Base-by-base conservation (phyloP, 495 filamentous ascomycete genomes). In the Parathielavia appendiculata region DNA sequence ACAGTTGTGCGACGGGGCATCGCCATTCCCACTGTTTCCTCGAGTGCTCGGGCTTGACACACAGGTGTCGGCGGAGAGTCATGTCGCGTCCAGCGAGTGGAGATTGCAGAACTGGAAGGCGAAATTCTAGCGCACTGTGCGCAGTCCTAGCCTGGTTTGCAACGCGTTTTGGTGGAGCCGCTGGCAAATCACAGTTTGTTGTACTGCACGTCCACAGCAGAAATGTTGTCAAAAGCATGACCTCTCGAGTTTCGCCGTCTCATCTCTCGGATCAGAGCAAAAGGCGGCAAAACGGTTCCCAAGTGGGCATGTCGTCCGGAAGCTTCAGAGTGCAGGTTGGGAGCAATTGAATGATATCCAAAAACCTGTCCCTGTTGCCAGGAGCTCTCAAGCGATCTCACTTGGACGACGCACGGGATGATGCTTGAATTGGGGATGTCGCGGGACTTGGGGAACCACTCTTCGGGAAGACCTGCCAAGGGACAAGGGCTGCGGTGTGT, bases 1-100 rank as follows among this genome's bases (percentile, higher is more conserved):
- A 64, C 60, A 63, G 58, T 63, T 46, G 66, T 69, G 62, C 62
- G 60, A 70, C 62, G 64, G 62, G n/a, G n/a, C 65, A 62, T 65
- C 51, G 57, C 62, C 58, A 57, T 51, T 38, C 54, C 56, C 26
- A 53, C 20, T 58, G 57, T 59, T 47, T 47, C 56, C 32, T 58
- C 58, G 46, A 60, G 59, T 38, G 22, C n/a, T 41, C 44, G 23
- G 43, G 66, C 58, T 62, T 51, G 59, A 54, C 66, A 51, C 59
- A 46, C 47, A 54, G 45, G 58, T 54, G 57, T 63, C 43, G 47
- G 38, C 49, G 35, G 30, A 57, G 63, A 69, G 68, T 70, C 68
- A 70, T 30, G 60, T 67, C 36, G 50, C 54, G 48, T 48, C 61
- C 61, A 51, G 65, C 47, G 20, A 44, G 66, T 61, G 63, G 66